phyloP scores from a whole-genome alignment of 164 flowering plant species.

The Protea cynaroides region DNA sequence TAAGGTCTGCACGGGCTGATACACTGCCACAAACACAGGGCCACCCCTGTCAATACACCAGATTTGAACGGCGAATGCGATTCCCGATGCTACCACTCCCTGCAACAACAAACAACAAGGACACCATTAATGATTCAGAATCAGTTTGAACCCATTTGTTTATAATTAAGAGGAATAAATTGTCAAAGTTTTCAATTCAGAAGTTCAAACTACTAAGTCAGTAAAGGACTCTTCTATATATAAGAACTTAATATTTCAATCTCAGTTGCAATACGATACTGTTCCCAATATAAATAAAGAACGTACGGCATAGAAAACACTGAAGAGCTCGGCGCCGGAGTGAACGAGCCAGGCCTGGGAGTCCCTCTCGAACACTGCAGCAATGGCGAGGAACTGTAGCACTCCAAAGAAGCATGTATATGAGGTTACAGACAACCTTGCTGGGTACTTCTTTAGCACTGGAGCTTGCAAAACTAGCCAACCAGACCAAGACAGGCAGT shows the following conservation, averaged over 20 bases:
- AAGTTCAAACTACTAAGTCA: no score
- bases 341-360: constrained; percentile 72
- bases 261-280: no score
- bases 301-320: constrained; percentile 87
- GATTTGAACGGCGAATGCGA: constrained; percentile 98
- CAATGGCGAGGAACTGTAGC: constrained; percentile 74
- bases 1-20: constrained; percentile 97
- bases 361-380: constrained; percentile 60
- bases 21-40: constrained; percentile 97
- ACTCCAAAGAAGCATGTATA: constrained; percentile 94
- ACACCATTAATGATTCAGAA: no score
- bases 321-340: constrained; percentile 79
- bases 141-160: no score
- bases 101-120: constrained; percentile 19
- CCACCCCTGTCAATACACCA: constrained; percentile 99
- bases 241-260: no score
- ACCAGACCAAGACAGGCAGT: constrained; percentile 93
- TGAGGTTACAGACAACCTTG: constrained; percentile 88
- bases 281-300: no score
- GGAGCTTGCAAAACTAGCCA: constrained; percentile 98
- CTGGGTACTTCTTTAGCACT: constrained; percentile 91
- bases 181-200: no score
- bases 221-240: no score
- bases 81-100: constrained; percentile 99
- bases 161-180: no score